These are phyloP conservation scores for Penicillium concentricum DNA, from an alignment of 2,329 filamentous ascomycete species.

Conservation along the genomic window DNA sequence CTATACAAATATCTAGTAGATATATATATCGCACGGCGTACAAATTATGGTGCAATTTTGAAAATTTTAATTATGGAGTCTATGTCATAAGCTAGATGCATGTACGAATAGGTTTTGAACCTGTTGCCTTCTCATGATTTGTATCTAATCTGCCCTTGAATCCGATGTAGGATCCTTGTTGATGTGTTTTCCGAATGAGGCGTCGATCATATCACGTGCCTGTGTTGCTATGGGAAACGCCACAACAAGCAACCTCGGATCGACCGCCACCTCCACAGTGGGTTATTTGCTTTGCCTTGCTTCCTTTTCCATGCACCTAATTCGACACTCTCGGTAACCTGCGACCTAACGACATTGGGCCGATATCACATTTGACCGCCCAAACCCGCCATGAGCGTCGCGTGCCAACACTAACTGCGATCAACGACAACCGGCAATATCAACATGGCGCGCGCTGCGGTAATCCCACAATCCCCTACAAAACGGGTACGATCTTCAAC, in stretches of 20 bases:
- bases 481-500: conserved; percentile 21
- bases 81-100: too few relatives aligned
- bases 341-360: not conserved
- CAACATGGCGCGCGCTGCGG: conserved; percentile 25
- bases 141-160: not conserved
- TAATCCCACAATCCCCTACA: conserved; percentile 22
- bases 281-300: conserved; percentile 9
- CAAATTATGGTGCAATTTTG: not conserved
- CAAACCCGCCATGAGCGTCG: conserved; percentile 18
- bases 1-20: not conserved
- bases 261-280: conserved; percentile 12
- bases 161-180: not conserved
- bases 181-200: not conserved
- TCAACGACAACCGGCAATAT: conserved; percentile 3
- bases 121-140: too few relatives aligned
- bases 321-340: conserved; percentile 2
- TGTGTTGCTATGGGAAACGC: conserved; percentile 19
- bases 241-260: conserved; percentile 16
- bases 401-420: conserved; percentile 3
- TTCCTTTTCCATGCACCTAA: conserved; percentile 10
- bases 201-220: not conserved
- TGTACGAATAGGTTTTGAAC: not conserved
- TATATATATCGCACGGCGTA: not conserved
- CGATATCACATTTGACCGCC: conserved; percentile 5
- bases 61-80: not conserved